phyloP scores from a whole-genome alignment of 2,329 filamentous ascomycete species.

The Epichloe coenophiala region DNA sequence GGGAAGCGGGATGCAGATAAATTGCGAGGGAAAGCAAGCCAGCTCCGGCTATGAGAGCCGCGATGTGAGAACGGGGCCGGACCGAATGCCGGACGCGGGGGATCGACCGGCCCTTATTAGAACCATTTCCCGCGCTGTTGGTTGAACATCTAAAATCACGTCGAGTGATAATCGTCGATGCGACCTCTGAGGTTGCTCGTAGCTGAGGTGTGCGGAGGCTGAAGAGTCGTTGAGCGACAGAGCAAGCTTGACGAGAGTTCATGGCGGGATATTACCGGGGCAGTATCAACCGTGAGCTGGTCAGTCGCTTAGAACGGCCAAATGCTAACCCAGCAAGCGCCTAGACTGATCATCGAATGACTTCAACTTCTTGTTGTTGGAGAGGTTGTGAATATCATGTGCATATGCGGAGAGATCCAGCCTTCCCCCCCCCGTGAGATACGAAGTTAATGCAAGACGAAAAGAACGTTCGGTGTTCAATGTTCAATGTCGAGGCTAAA shows the following conservation, averaged over 20 bases:
- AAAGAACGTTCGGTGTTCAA: neutral
- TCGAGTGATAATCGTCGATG: neutral
- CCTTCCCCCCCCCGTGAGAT: neutral
- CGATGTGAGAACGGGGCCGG: constrained; percentile 4
- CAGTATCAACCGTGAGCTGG: neutral
- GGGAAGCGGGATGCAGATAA: neutral
- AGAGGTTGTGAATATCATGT: no score
- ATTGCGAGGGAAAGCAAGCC: constrained; percentile 4
- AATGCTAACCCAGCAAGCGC: no score
- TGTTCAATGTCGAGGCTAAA: neutral
- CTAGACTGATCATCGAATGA: no score
- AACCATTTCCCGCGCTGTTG: neutral
- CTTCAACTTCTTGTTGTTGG: no score
- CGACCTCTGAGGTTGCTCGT: neutral
- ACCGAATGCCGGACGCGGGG: constrained; percentile 3
- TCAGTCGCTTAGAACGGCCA: no score
- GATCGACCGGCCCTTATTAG: neutral
- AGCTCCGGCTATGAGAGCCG: constrained; percentile 4
- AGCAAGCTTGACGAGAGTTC: constrained; percentile 5
- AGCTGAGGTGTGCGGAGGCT: neutral
- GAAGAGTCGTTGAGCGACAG: constrained; percentile 6
- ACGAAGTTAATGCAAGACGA: neutral
- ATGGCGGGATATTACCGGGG: constrained; percentile 4
- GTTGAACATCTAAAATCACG: constrained; percentile 1
- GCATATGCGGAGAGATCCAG: no score